Base-by-base conservation (phyloP, 2,329 filamentous ascomycete species). In the Pestalotiopsis sp. region DNA sequence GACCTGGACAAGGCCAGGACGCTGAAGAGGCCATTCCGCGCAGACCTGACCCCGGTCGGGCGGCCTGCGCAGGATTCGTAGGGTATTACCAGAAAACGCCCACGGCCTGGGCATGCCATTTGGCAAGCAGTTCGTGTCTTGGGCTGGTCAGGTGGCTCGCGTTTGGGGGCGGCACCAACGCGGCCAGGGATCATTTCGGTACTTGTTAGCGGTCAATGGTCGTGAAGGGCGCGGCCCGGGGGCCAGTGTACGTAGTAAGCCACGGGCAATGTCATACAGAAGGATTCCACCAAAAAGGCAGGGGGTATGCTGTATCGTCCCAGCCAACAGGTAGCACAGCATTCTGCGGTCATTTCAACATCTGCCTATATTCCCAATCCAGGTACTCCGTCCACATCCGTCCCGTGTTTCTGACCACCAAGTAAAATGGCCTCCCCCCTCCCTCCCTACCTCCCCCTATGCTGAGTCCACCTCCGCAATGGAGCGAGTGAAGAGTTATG, bases 141-240 rank as follows among this genome's bases (percentile, higher is more conserved):
- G 39, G 39, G 39, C 39, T 25, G 23, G 4, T 20, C 52, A 20
- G 52, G 52, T 57, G 52, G 23, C 52, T 25, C 52, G 52, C 52
- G 52, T 57, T 57, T 57, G 52, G 52, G 52, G 52, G 52, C 52
- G 52, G 52, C 52, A 57, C 23, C 52, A 57, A 57, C 52, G 23
- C 52, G 23, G 23, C n/a, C 17, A 57, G 52, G 52, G n/a, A 57
- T 57, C n/a, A 57, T 57, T 57, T 57, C 52, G 52, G 52, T 57
- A 25, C 23, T 20, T 25, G 23, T 57, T 57, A 57, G 52, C 52
- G 52, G 52, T 20, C 52, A 25, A 57, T 41, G 39, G 39, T 41
- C 39, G 39, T 41, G 4, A 11, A 20, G 52, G 52, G 52, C 52
- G 52, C n/a, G 52, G 23, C n/a, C 52, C 52, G 20, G 23, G 52